Evolutionary conservation across 2,329 filamentous ascomycete genomes (phyloP).

Genomic region (Stagonosporopsis cucurbitacearum): DNA sequence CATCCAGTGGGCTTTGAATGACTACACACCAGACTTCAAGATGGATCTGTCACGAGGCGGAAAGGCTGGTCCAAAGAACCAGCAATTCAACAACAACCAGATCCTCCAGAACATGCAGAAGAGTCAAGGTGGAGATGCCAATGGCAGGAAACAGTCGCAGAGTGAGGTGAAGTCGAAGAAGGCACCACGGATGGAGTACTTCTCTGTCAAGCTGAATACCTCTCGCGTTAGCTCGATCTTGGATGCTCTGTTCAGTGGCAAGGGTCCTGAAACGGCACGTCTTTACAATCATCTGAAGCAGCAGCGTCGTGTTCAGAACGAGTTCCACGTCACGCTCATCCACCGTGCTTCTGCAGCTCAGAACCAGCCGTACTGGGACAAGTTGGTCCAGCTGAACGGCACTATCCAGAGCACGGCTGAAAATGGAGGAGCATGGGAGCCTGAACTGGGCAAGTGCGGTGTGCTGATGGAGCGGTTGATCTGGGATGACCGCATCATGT

Average conservation of each 20-base stretch:
- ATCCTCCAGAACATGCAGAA: slow-evolving; percentile 33
- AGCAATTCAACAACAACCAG: slow-evolving; percentile 49
- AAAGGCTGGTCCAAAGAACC: slow-evolving; percentile 23
- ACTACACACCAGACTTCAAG: slow-evolving; percentile 77
- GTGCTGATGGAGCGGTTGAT: slow-evolving; percentile 72
- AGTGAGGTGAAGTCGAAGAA: slow-evolving; percentile 57
- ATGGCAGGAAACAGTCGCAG: slow-evolving; percentile 25
- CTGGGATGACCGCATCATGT: slow-evolving; percentile 88
- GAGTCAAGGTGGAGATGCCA: slow-evolving; percentile 28
- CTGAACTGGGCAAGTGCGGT: slow-evolving; percentile 68
- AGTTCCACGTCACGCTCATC: slow-evolving; percentile 94
- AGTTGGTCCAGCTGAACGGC: slow-evolving; percentile 68
- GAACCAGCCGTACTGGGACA: slow-evolving; percentile 75
- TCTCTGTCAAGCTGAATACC: slow-evolving; percentile 63
- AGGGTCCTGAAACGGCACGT: slow-evolving; percentile 60
- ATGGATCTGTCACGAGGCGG: slow-evolving; percentile 70
- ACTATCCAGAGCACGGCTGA: slow-evolving; percentile 38
- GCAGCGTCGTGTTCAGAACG: slow-evolving; percentile 75
- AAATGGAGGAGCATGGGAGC: slow-evolving; percentile 51
- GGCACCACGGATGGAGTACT: slow-evolving; percentile 66
- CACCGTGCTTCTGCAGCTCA: slow-evolving; percentile 72
- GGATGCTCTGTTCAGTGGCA: slow-evolving; percentile 70
- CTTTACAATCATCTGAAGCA: slow-evolving; percentile 80
- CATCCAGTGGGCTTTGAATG: slow-evolving; percentile 74
- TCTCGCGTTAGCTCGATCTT: slow-evolving; percentile 64